A percentile compares a stretch with the other conserved stretches of the same genome.
These are phyloP conservation scores for Fusarium sp. DNA, from an alignment of 2,329 filamentous ascomycete species.

Conservation along the genomic window DNA sequence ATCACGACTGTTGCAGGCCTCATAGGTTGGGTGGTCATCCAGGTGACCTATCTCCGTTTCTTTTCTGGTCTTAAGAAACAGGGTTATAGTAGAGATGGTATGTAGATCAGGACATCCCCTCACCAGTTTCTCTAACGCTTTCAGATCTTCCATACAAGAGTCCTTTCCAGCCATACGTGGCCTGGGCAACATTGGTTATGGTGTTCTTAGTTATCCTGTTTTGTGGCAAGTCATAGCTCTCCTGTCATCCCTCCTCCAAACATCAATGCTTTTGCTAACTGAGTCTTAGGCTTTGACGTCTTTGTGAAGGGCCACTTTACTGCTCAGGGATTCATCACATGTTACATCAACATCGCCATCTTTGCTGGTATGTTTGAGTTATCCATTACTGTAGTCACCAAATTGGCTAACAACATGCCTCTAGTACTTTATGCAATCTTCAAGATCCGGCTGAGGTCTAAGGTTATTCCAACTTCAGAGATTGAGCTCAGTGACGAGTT, in stretches of 20 bases:
- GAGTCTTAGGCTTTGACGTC: not conserved
- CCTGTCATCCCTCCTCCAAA: no score
- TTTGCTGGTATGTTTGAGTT: not conserved
- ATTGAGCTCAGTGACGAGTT: not conserved
- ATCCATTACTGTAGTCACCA: fast-evolving
- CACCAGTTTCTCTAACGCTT: fast-evolving
- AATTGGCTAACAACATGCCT: not conserved
- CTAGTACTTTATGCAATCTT: not conserved
- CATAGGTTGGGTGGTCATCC: not conserved
- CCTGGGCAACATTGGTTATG: not conserved
- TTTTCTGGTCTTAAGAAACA: not conserved
- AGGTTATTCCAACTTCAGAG: not conserved
- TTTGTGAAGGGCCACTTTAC: not conserved
- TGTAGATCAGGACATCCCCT: fast-evolving
- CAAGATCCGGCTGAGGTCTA: not conserved
- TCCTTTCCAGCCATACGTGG: not conserved
- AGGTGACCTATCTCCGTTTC: not conserved
- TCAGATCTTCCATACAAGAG: not conserved
- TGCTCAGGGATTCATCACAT: not conserved
- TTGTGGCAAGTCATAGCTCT: not conserved
- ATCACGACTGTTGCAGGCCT: not conserved
- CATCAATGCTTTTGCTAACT: fast-evolving
- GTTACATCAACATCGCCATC: not conserved
- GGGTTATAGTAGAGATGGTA: not conserved
- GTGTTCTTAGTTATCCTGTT: not conserved